Percentiles rank a stretch among this genome's conserved stretches.
These are phyloP conservation scores for Penicillium griseofulvum DNA, from an alignment of 2,329 filamentous ascomycete species.

Conservation along the genomic window DNA sequence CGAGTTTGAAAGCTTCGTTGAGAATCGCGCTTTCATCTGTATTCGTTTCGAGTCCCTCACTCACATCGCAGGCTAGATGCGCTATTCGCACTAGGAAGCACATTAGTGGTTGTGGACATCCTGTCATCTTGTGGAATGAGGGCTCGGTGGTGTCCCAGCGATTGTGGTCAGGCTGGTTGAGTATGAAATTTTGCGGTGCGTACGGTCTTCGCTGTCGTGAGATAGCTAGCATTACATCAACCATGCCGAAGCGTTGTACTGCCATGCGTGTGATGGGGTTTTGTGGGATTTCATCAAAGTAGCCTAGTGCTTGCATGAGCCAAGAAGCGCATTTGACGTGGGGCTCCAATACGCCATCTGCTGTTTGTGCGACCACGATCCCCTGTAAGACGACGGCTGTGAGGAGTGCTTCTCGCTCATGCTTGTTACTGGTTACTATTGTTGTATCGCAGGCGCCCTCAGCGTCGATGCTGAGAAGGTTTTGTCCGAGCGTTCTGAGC, in stretches of 20 bases:
- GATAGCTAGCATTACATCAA: constrained; percentile 25
- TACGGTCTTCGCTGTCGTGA: constrained; percentile 22
- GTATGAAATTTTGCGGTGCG: constrained; percentile 17
- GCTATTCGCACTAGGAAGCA: constrained; percentile 21
- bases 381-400: constrained; percentile 22
- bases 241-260: constrained; percentile 25
- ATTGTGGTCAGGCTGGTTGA: constrained; percentile 16
- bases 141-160: constrained; percentile 23
- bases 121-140: constrained; percentile 26
- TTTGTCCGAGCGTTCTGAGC: constrained; percentile 21
- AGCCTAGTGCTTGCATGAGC: constrained; percentile 21
- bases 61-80: constrained; percentile 22
- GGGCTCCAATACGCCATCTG: constrained; percentile 22
- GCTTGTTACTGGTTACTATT: neutral
- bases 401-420: constrained; percentile 19
- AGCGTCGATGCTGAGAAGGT: constrained; percentile 11
- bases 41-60: constrained; percentile 6
- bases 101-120: constrained; percentile 25
- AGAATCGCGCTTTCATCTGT: constrained; percentile 2
- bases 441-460: neutral
- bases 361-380: constrained; percentile 22
- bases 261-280: constrained; percentile 16
- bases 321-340: constrained; percentile 23
- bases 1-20: constrained; percentile 12
- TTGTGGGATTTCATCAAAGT: constrained; percentile 15